These are phyloP conservation scores for Trypanosoma conorhini DNA, from an alignment of 208 protist genomes.

Conservation along the genomic window DNA sequence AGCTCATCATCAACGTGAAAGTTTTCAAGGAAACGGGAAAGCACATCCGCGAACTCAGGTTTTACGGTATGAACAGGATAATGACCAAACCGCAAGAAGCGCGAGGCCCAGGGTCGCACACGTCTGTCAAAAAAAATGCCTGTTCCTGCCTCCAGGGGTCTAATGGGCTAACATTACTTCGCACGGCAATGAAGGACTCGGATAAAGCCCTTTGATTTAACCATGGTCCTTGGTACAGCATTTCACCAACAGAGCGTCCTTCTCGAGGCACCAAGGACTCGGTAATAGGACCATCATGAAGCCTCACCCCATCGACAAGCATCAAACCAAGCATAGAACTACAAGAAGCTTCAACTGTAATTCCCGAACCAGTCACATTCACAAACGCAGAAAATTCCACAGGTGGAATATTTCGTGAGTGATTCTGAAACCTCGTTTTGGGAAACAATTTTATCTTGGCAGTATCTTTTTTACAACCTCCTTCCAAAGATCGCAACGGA, in stretches of 20 bases:
- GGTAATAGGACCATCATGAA: constrained; percentile 17
- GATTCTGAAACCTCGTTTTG: constrained; percentile 10
- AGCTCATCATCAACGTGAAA: constrained; percentile 63
- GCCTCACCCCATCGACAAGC: constrained; percentile 41
- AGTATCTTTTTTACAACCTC: constrained; percentile 4
- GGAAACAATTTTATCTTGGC: background rate
- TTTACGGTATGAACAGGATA: constrained; percentile 63
- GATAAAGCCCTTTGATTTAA: constrained; percentile 45
- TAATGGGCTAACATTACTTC: constrained; percentile 10
- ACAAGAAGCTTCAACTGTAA: constrained; percentile 33
- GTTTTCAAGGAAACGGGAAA: constrained; percentile 30
- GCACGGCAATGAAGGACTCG: constrained; percentile 20
- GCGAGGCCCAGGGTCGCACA: constrained; percentile 28
- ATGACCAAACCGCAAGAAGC: constrained; percentile 58
- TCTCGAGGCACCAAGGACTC: constrained; percentile 14
- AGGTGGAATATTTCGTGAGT: background rate
- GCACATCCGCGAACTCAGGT: constrained; percentile 33
- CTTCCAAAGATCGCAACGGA: constrained; percentile 8
- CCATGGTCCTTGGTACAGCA: constrained; percentile 47
- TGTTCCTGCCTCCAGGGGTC: constrained; percentile 20
- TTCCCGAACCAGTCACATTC: constrained; percentile 8
- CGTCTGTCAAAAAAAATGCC: constrained; percentile 27
- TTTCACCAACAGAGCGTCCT: constrained; percentile 24
- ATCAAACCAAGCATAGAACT: constrained; percentile 40
- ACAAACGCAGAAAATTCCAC: constrained; percentile 31